Evolutionary conservation across 208 protist genomes (phyloP), one percentile per base, ranked within the genome.

Genomic region (Entamoeba histolytica): DNA sequence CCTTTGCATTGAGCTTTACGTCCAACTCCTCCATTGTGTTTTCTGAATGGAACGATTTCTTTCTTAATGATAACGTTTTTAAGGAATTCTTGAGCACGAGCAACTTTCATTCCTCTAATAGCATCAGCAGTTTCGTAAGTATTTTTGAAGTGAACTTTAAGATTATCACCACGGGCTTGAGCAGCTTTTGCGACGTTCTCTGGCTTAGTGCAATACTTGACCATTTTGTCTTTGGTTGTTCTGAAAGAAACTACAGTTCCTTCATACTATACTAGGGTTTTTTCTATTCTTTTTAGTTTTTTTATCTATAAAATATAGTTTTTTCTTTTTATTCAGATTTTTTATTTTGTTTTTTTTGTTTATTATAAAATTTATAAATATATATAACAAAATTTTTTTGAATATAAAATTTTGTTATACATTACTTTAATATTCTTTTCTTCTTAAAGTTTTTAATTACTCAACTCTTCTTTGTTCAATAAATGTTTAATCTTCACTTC

Each of bases 91-190:
- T 96, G 91, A 39, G 97, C 97, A 92, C 94, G 95, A 55, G 93
- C 92, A 55, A 98, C 92, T 47, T 23, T 93, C 95, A 97, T 96
- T 93, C 96, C 95, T 91, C 96, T 96, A 93, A 98, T 94, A 44
- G 96, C 96, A 2, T 93, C 49, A 35, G 97, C 97, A 50, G 97
- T 96, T 94, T 98, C 97, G 91, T 95, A 94, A 44, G 97, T 98
- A 96, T 98, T 98, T 96, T 98, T 98, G 96, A 97, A 97, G 95
- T 97, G 97, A 47, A 97, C 96, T 93, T 96, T 96, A 12, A 97
- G 93, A 93, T 97, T 94, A 28, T 95, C 94, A 49, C 96, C 96
- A 35, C 95, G 94, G 17, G 97, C 93, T 94, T 97, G 17, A 39
- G 61, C 8, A 35, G 61, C n/a, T 19, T 78, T 78, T 23, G 61